phyloP scores from a whole-genome alignment of 2,329 filamentous ascomycete species.

The Fusarium globosum region DNA sequence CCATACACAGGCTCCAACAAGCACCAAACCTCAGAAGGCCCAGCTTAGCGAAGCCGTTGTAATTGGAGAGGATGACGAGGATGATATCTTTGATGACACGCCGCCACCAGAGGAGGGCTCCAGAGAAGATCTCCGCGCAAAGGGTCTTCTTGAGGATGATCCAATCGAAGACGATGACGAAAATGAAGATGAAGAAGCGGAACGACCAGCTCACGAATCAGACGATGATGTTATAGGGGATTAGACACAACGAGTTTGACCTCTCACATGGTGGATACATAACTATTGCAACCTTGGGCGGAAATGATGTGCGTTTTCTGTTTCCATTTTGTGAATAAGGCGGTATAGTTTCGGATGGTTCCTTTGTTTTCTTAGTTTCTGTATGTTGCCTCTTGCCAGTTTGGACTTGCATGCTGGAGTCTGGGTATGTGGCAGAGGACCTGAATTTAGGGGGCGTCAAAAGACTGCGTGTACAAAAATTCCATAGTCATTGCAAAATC shows the following conservation, averaged over 20 bases:
- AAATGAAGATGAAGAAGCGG: constrained; percentile 47
- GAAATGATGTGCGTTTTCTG: constrained; percentile 21
- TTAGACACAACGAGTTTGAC: constrained; percentile 42
- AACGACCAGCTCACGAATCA: constrained; percentile 50
- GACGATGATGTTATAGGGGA: constrained; percentile 61
- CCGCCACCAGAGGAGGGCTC: constrained; percentile 68
- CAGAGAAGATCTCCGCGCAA: constrained; percentile 65
- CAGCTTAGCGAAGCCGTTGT: constrained; percentile 58
- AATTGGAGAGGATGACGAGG: constrained; percentile 52
- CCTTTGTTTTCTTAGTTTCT: constrained; percentile 20
- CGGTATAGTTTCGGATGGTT: constrained; percentile 4
- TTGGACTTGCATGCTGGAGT: constrained; percentile 36
- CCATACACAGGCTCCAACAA: constrained; percentile 28
- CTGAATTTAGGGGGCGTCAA: constrained; percentile 29
- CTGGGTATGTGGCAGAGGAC: constrained; percentile 37
- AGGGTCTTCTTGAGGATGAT: constrained; percentile 67
- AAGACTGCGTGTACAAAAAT: constrained; percentile 31
- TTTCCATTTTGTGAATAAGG: constrained; percentile 13
- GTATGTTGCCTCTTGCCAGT: constrained; percentile 26
- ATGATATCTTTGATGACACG: constrained; percentile 60
- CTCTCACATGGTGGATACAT: constrained; percentile 20
- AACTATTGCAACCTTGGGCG: constrained; percentile 24
- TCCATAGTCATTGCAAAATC: constrained; percentile 12
- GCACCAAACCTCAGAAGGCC: constrained; percentile 49
- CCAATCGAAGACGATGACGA: constrained; percentile 52